Conservation (phyloP, 768 basidiomycete species). For the Austroboletus eburneus region DNA sequence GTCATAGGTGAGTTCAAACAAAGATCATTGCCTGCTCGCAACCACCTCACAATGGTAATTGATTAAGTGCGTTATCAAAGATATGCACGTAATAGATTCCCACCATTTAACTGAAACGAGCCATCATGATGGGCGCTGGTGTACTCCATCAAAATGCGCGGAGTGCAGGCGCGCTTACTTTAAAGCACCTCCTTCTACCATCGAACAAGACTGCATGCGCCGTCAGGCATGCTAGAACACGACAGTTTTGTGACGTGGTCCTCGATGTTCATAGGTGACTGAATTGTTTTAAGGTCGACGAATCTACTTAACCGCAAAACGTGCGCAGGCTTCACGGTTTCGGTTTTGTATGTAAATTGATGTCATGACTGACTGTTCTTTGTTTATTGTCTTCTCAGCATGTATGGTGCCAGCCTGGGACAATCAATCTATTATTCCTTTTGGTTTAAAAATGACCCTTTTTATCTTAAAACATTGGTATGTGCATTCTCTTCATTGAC, state of each 20-base stretch:
- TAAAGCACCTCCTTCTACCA: no score
- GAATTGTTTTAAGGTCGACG: neutral
- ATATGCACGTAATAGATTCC: no score
- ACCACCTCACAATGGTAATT: no score
- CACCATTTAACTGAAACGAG: no score
- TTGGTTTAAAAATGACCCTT: conserved; percentile 12
- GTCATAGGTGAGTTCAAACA: no score
- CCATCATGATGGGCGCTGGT: no score
- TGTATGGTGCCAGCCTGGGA: conserved; percentile 14
- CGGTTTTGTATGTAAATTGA: neutral
- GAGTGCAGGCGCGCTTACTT: no score
- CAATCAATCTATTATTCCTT: conserved; percentile 5
- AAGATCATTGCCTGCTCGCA: no score
- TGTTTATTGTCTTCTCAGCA: neutral
- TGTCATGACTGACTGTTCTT: neutral
- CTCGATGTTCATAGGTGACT: neutral
- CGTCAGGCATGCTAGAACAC: neutral
- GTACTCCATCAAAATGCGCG: no score
- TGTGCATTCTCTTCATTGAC: neutral
- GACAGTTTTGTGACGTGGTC: neutral
- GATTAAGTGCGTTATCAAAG: no score
- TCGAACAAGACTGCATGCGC: no score
- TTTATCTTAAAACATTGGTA: conserved; percentile 3
- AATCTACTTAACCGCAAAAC: no score
- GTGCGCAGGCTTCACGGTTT: neutral